These are phyloP conservation scores for Stagonosporopsis rhizophila DNA, from an alignment of 2,329 filamentous ascomycete genomes.

Conservation along the genomic window DNA sequence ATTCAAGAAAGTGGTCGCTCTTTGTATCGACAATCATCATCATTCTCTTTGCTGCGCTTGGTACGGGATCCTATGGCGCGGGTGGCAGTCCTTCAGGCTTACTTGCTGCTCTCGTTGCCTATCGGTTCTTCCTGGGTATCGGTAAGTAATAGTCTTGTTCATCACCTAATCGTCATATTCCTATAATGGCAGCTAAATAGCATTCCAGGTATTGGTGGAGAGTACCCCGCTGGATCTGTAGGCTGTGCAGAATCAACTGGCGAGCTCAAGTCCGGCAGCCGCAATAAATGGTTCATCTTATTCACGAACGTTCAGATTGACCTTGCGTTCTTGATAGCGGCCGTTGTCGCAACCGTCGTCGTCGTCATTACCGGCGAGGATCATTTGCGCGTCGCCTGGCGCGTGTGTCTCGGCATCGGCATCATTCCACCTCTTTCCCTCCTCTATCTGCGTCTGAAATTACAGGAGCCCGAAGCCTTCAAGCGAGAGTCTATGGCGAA, in stretches of 20 bases:
- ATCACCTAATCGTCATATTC: too few relatives aligned
- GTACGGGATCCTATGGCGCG: conserved; percentile 77
- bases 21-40: conserved; percentile 83
- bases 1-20: conserved; percentile 82
- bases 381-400: conserved; percentile 79
- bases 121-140: conserved; percentile 77
- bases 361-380: conserved; percentile 61
- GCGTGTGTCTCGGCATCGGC: conserved; percentile 71
- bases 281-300: conserved; percentile 83
- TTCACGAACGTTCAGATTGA: conserved; percentile 92
- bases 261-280: conserved; percentile 77
- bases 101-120: conserved; percentile 80
- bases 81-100: conserved; percentile 73
- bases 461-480: conserved; percentile 61
- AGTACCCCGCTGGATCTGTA: conserved; percentile 84
- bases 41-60: conserved; percentile 82
- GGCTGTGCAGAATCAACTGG: conserved; percentile 84
- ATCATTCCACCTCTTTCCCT: conserved; percentile 59
- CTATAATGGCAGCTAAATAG: too few relatives aligned
- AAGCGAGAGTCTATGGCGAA: conserved; percentile 59
- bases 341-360: conserved; percentile 75
- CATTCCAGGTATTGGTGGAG: conserved; percentile 79
- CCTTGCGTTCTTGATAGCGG: conserved; percentile 80
- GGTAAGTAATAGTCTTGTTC: conserved; percentile 41
- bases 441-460: conserved; percentile 65